These are phyloP conservation scores for Moesziomyces sp. DNA, from an alignment of 1,284 basidiomycete species.

Conservation along the genomic window DNA sequence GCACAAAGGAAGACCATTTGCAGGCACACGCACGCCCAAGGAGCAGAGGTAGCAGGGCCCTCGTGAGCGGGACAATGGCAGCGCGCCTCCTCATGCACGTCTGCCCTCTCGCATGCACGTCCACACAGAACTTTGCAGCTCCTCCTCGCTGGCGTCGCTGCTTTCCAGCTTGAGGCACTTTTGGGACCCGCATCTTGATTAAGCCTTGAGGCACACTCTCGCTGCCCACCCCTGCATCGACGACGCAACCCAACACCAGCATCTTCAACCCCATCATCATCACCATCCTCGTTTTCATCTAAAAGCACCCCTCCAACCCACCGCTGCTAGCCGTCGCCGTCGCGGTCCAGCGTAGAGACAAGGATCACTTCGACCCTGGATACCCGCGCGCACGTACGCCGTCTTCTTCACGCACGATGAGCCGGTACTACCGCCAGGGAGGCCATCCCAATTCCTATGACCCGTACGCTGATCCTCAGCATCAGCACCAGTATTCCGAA, in stretches of 20 bases:
- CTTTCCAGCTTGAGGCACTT: too few species aligned
- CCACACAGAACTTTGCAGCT: neutral
- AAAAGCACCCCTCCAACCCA: too few species aligned
- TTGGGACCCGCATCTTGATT: too few species aligned
- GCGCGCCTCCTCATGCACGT: neutral
- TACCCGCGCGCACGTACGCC: neutral
- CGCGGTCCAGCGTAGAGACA: neutral
- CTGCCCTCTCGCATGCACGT: neutral
- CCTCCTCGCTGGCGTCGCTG: neutral
- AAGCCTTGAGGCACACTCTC: neutral
- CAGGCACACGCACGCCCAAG: too few species aligned
- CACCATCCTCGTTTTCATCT: too few species aligned
- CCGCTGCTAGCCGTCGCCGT: too few species aligned
- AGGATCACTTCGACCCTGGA: neutral
- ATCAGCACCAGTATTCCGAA: slow-evolving; percentile 9
- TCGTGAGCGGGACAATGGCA: too few species aligned
- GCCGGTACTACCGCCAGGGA: slow-evolving; percentile 27
- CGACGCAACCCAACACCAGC: too few species aligned
- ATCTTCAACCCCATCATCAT: too few species aligned
- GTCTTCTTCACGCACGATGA: slow-evolving; percentile 11
- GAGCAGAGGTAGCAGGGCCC: too few species aligned
- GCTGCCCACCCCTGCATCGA: too few species aligned
- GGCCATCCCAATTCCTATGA: slow-evolving; percentile 19
- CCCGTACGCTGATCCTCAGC: slow-evolving; percentile 11
- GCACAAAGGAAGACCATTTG: too few species aligned